Evolutionary conservation across 805 yeast species (phyloP), one percentile per base, ranked within the genome.

Genomic region (Saccharomycopsis babjevae): DNA sequence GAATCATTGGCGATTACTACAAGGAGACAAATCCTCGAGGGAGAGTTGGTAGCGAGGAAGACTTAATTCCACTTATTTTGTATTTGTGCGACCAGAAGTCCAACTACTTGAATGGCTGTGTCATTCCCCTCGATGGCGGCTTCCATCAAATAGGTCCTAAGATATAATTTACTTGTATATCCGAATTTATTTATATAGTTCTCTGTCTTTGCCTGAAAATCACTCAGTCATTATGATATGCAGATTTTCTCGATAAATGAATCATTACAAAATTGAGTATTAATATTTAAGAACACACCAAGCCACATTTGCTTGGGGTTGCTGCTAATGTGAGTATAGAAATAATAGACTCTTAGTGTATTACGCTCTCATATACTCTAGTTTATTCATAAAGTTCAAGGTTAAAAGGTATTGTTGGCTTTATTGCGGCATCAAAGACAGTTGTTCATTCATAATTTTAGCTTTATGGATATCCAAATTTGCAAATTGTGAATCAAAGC

Each of bases 91-190:
- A 82, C 10, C 78, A 77, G 65, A 83, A 83, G 61, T 77, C 85
- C 0, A 77, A 77, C 67, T 86, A 86, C 68, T 68, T 86, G 60
- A 86, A 85, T 66, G 92, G 93, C 11, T 76, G 79, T 5, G 85
- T 85, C 5, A 70, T 87, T 50, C 88, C 89, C 11, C 71, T 86
- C 34, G 92, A 86, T 67, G 93, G 93, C 18, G 93, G 92, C 28
- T 74, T 80, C 22, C 77, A 79, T 65, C 69, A 83, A 57, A 73
- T 74, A 8, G 76, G 70, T 34, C 61, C 66, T n/a, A 57, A 56
- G 10, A 30, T 62, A n/a, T 62, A 50, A 52, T 28, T 15, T 5
- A 18, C 18, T 22, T 13, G 4, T 36, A 8, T 56, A 18, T 16
- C 5, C 34, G 42, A 5, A 13, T 54, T 54, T 54, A 2, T 54